Conservation (phyloP, 176 grass and related monocot species). For the Oryza meyeriana region DNA sequence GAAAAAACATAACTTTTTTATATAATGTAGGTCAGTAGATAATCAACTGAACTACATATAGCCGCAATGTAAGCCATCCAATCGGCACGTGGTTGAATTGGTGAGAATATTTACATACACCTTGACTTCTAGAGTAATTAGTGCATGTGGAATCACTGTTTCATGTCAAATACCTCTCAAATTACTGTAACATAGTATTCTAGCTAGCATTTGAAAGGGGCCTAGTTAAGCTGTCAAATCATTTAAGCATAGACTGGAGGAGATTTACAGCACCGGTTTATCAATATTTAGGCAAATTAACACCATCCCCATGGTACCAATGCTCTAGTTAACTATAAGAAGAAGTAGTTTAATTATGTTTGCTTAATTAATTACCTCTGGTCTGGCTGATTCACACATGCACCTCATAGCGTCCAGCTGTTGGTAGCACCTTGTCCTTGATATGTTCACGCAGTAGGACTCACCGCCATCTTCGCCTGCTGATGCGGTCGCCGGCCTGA, state of each 20-base stretch:
- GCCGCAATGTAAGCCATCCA: neutral
- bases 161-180: neutral
- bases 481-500: conserved; percentile 6
- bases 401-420: conserved; percentile 40
- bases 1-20: neutral
- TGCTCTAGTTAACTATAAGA: neutral
- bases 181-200: neutral
- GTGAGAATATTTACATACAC: neutral
- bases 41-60: neutral
- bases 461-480: neutral
- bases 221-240: neutral
- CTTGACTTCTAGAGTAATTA: neutral
- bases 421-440: conserved; percentile 20
- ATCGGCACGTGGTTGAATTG: neutral
- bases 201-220: neutral
- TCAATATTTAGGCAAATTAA: neutral
- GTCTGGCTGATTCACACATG: conserved; percentile 46
- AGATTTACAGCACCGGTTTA: neutral
- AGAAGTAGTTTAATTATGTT: neutral
- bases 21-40: neutral
- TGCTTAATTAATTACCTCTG: conserved; percentile 36
- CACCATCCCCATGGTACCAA: neutral
- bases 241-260: neutral
- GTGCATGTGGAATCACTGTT: neutral
- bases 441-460: conserved; percentile 15